A percentile compares a stretch with the other conserved stretches of the same genome.
These are phyloP conservation scores for Boletus sp. DNA, from an alignment of 768 basidiomycete species.

Conservation along the genomic window DNA sequence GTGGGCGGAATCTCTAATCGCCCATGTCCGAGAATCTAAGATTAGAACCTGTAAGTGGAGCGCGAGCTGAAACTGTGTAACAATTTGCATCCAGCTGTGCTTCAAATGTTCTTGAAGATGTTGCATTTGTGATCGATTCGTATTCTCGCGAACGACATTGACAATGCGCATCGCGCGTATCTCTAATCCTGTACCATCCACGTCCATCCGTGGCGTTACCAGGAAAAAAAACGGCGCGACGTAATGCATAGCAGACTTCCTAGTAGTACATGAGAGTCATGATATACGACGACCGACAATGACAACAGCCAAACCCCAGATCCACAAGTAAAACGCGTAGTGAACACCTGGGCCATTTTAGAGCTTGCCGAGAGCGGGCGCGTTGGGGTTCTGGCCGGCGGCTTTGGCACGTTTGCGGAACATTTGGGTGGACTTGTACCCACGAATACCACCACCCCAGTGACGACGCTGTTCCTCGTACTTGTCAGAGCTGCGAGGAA, in stretches of 20 bases:
- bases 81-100: neutral
- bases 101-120: neutral
- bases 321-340: neutral
- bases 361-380: conserved; percentile 62
- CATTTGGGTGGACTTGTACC: conserved; percentile 93
- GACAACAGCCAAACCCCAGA: neutral
- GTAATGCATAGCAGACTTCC: conserved; percentile 19
- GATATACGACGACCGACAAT: conserved; percentile 10
- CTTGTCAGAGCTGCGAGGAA: conserved; percentile 69
- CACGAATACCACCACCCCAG: conserved; percentile 97
- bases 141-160: neutral
- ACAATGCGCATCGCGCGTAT: neutral
- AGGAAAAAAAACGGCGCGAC: neutral
- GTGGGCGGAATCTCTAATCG: too few relatives aligned
- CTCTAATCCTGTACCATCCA: neutral
- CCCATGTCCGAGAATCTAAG: too few relatives aligned
- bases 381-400: conserved; percentile 62
- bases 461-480: conserved; percentile 87
- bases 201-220: conserved; percentile 4
- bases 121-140: neutral
- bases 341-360: conserved; percentile 32
- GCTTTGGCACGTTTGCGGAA: conserved; percentile 93
- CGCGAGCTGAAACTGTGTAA: too few relatives aligned
- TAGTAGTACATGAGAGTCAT: conserved; percentile 19
- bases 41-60: too few relatives aligned